Base-by-base conservation (phyloP, 768 basidiomycete species). In the Leccinum fibrillosum region DNA sequence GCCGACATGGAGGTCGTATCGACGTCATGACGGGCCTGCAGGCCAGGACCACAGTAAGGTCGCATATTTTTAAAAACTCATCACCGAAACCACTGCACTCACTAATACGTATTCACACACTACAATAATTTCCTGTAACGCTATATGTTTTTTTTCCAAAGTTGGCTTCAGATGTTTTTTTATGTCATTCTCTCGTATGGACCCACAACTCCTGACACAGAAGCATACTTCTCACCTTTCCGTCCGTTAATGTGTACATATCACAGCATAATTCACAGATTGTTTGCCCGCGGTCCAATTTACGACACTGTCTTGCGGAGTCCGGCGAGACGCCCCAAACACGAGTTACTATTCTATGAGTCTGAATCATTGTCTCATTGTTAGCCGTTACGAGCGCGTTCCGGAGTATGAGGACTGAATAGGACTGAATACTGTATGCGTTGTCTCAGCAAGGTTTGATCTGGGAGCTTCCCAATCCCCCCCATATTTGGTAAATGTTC, bases 1-100 rank as follows among this genome's bases (percentile, higher is more conserved):
- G 59, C 60, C 3, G 63, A 65, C 4, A 5, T 65, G 13, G 60
- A 65, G 4, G 47, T 59, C 12, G 49, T 57, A 37, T 62, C 56
- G 34, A 28, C 11, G 13, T n/a, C 5, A 25, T 15, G 39, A n/a
- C n/a, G n/a, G 39, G 17, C 39, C 39, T 42, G 39, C 39, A n/a
- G 9, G 39, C 4, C 39, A 42, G n/a, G 4, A n/a, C 39, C 39
- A 35, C 39, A 35, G 35, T 42, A 28, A 9, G 28, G 9, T 42
- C 17, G 9, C 9, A 42, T 42, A n/a, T 42, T 42, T n/a, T n/a
- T 10, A 10, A 10, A 5, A 42, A 5, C 9, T 5, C 13, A n/a
- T n/a, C n/a, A n/a, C 10, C 9, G n/a, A 42, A 42, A 42, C 9
- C 39, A 42, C 39, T 42, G 15, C 39, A n/a, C 39, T 39, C 39